Conservation (phyloP, 345 rosid genomes). For the Citrus mangshanensis region DNA sequence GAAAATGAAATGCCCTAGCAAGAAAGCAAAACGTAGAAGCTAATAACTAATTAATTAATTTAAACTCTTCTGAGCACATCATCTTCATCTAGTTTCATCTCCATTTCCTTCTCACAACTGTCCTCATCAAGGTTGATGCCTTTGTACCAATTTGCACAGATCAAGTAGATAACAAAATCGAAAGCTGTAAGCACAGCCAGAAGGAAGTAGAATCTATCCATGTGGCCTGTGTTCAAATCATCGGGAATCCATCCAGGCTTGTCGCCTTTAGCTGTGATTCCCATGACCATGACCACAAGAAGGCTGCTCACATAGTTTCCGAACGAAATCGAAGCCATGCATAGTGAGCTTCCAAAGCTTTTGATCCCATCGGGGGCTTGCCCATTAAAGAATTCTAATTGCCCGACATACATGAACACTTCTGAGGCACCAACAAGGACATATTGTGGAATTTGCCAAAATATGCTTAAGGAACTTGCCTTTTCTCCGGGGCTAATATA, state of each 20-base stretch:
- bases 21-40: not conserved
- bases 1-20: not conserved
- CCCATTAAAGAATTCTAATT: constrained; percentile 82
- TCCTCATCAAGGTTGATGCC: constrained; percentile 47
- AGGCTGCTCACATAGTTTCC: constrained; percentile 84
- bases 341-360: constrained; percentile 89
- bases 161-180: constrained; percentile 57
- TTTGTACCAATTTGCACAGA: constrained; percentile 73
- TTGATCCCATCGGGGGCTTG: constrained; percentile 91
- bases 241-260: constrained; percentile 79
- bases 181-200: constrained; percentile 60
- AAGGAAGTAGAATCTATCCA: constrained; percentile 76
- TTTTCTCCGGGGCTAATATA: constrained; percentile 40
- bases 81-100: constrained; percentile 15
- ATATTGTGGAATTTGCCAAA: constrained; percentile 92
- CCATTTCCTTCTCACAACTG: constrained; percentile 6
- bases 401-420: constrained; percentile 93
- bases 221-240: constrained; percentile 62
- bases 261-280: constrained; percentile 46
- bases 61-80: constrained; percentile 9
- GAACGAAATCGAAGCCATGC: constrained; percentile 95
- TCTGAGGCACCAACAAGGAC: constrained; percentile 79
- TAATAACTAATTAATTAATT: too few species aligned
- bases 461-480: constrained; percentile 58
- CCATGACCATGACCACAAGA: constrained; percentile 67